phyloP scores from a whole-genome alignment of 768 basidiomycete species.

The Leccinum uliginosum region DNA sequence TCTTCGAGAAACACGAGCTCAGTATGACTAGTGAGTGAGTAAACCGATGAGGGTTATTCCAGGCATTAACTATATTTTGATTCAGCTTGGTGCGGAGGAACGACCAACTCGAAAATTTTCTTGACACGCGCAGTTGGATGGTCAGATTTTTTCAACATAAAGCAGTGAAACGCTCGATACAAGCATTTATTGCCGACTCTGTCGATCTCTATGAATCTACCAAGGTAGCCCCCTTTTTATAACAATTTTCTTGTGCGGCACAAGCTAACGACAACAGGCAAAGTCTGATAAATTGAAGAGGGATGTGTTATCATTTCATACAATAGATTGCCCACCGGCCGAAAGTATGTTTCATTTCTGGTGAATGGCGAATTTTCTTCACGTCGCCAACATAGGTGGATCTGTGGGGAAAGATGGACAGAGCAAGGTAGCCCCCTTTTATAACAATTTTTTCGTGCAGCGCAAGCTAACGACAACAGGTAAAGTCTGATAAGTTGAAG shows the following conservation, averaged over 20 bases:
- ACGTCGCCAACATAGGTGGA: too few relatives aligned
- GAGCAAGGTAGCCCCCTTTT: too few relatives aligned
- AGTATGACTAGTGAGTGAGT: slow-evolving; percentile 7
- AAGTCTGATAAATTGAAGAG: slow-evolving; percentile 5
- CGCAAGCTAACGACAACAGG: neutral
- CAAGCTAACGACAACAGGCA: neutral
- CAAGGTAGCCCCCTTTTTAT: neutral
- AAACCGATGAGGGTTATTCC: neutral
- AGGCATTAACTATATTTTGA: neutral
- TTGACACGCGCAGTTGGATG: neutral
- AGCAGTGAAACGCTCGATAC: neutral
- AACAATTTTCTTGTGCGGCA: too few relatives aligned
- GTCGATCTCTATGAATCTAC: neutral
- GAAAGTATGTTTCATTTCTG: too few relatives aligned
- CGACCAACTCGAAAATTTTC: neutral
- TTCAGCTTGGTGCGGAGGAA: neutral
- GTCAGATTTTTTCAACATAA: neutral
- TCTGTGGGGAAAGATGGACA: too few relatives aligned
- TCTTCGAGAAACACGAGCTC: neutral
- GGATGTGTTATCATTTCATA: neutral
- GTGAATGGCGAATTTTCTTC: too few relatives aligned
- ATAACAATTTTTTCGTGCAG: too few relatives aligned
- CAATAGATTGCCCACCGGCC: neutral
- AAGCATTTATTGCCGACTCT: neutral
- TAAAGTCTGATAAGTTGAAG: slow-evolving; percentile 5